Evolutionary conservation across 768 basidiomycete genomes (phyloP), one percentile per base, ranked within the genome.

Genomic region (Infundibulicybe gibba): DNA sequence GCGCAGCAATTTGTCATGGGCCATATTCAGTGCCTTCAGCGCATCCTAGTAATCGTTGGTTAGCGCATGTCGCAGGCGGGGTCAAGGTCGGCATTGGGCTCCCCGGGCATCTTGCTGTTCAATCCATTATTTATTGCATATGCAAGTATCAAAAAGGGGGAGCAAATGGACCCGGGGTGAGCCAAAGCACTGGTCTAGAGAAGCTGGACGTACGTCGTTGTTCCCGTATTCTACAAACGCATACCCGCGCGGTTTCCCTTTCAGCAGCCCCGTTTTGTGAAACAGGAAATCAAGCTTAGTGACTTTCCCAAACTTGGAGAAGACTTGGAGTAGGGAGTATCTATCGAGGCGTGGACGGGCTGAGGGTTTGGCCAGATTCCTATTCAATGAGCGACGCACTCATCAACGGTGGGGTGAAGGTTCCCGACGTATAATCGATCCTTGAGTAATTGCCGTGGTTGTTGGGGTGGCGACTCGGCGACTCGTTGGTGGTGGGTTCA

Each of bases 201-300:
- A 51, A 54, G 40, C 32, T 41, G 40, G 43, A 84, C 90, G 74
- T 68, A 98, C 95, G 68, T 83, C 80, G 68, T 83, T 75, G 38
- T 77, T 77, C 25, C 74, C 74, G 58, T 84, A 97, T 68, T 97
- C 91, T 31, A 99, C 68, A 55, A 98, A 99, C 0, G 94, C 94
- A 64, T 95, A 98, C 5, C 97, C 95, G 11, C 94, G 75, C 0
- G 97, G 94, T 62, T 90, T 97, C 14, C 97, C 97, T 61, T 86
- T 94, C 58, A 85, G 66, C 11, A 83, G 76, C 0, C 95, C 97
- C 0, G 87, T 72, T 67, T 95, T 97, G 75, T 99, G 94, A 60
- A 97, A 97, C 52, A 97, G 76, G 64, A 84, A 97, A 65, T 99
- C 97, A 43, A 97, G 78, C 54, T 93, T 91, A 16, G 91, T 79